Base-by-base conservation (phyloP, 805 yeast genomes). In the Saccharomycopsis malanga region DNA sequence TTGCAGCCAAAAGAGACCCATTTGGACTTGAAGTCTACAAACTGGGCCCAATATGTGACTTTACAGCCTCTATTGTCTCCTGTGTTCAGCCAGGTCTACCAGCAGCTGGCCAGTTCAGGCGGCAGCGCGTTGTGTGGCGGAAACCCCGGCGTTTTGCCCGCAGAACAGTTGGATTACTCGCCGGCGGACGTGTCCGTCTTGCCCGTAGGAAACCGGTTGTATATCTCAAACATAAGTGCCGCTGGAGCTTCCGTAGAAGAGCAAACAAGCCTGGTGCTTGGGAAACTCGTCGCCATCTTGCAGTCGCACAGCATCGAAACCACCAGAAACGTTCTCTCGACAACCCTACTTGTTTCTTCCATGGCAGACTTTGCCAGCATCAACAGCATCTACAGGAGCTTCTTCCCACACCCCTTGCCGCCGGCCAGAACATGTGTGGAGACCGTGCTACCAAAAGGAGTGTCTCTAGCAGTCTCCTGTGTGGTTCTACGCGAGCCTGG, bases 351-450 rank as follows among this genome's bases (percentile, higher is more conserved):
- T 3, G 66, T 91, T 2, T 55, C 70, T 2, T 73, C 81, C 43
- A 89, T 93, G 91, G 42, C 63, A 0, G 61, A 75, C 42, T 93
- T 93, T 61, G 67, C 65, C 0, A 60, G 54, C 7, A 73, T 89
- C 10, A 93, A 93, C 58, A 44, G 59, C 1, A 67, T 78, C 0
- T 93, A 93, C 61, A 68, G 68, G 21, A 50, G 61, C 1, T 72
- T 68, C 50, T 89, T 88, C 61, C 60, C 63, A 3, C 59, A 70
- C 1, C 79, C 83, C 3, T 68, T 77, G 32, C 98, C 98, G 1
- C 98, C 98, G 0, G 79, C 97, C 1, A 72, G 98, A 53, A 78
- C 87, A 1, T 89, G 98, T 62, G 76, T 93, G 3, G 82, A 83
- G 46, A 74, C 94, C 0, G 54, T 55, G 1, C 58, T 81, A 2